phyloP scores from a whole-genome alignment of 1,139 yeast genomes.

The Spathaspora sp. region DNA sequence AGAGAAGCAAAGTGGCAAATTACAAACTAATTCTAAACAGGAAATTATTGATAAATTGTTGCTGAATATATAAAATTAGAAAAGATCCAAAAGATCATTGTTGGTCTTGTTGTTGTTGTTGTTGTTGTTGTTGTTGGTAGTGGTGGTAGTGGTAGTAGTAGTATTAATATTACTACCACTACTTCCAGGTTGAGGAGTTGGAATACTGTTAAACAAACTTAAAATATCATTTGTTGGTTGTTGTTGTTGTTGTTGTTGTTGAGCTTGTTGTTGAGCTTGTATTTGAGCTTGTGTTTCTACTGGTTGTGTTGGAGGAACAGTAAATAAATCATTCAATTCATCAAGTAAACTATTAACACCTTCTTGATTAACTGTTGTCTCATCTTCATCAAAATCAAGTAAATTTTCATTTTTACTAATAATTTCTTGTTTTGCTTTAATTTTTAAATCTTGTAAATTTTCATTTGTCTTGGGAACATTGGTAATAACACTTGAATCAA shows the following conservation, averaged over 20 bases:
- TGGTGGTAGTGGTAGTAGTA: constrained; percentile 4
- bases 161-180: constrained; percentile 1
- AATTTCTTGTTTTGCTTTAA: constrained; percentile 76
- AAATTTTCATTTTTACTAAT: constrained; percentile 75
- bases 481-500: constrained; percentile 41
- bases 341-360: constrained; percentile 43
- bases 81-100: constrained; percentile 59
- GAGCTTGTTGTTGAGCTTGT: no score
- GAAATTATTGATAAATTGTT: constrained; percentile 18
- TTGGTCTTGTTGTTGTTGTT: constrained; percentile 24
- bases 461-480: constrained; percentile 21
- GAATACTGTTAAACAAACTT: constrained; percentile 35
- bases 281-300: no score
- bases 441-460: constrained; percentile 69
- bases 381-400: constrained; percentile 76
- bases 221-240: constrained; percentile 34
- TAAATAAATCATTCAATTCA: constrained; percentile 69
- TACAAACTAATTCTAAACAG: background rate
- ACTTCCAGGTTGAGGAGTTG: constrained; percentile 8
- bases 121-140: no score
- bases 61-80: constrained; percentile 25
- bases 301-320: constrained; percentile 19
- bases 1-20: constrained; percentile 8
- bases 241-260: constrained; percentile 10
- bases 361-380: constrained; percentile 25